Evolutionary conservation across 345 rosid genomes (phyloP).

Genomic region (Clausena lansium): DNA sequence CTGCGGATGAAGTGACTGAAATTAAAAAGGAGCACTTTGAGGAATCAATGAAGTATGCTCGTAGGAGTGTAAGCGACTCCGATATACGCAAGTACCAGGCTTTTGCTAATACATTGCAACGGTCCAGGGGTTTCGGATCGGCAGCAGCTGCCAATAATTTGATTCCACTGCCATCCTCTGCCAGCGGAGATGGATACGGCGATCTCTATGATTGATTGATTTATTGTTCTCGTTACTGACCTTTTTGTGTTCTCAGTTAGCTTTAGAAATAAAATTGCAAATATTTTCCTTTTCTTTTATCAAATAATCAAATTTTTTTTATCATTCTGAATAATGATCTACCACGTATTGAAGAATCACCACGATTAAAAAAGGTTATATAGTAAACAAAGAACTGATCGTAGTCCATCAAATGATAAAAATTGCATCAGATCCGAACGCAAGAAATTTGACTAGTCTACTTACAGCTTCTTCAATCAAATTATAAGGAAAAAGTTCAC

Average conservation of each 20-base stretch:
- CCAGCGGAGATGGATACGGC: not conserved
- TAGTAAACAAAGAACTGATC: not conserved
- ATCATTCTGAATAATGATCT: no score
- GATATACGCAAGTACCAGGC: not conserved
- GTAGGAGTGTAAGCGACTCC: slow-evolving; percentile 22
- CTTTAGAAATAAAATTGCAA: not conserved
- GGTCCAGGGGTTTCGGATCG: not conserved
- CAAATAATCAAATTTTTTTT: no score
- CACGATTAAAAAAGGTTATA: not conserved
- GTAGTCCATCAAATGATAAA: not conserved
- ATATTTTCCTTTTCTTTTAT: not conserved
- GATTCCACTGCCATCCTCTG: no score
- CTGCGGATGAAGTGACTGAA: slow-evolving; percentile 33
- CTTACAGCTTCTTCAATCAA: not conserved
- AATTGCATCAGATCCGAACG: no score
- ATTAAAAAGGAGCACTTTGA: slow-evolving; percentile 39
- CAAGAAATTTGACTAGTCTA: not conserved
- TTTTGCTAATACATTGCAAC: slow-evolving; percentile 7
- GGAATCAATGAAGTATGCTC: slow-evolving; percentile 8
- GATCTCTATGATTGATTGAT: not conserved
- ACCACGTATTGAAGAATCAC: no score
- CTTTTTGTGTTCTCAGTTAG: not conserved
- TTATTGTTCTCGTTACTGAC: not conserved
- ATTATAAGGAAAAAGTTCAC: not conserved
- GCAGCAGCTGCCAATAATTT: no score